Base-by-base conservation (phyloP, 768 basidiomycete genomes). In the Suillus cothurnatus region DNA sequence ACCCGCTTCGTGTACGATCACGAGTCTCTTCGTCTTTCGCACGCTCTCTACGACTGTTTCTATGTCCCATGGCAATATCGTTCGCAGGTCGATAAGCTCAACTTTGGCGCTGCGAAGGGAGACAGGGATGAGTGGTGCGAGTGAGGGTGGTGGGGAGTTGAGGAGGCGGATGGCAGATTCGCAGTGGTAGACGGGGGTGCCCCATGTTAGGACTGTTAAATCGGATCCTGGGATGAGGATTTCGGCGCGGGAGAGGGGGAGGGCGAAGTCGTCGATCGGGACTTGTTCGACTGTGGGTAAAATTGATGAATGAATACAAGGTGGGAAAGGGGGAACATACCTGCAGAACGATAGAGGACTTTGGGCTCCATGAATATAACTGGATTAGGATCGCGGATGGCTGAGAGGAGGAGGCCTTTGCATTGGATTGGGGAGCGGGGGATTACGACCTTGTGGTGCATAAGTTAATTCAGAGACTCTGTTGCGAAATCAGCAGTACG, bases 311-410 rank as follows among this genome's bases (percentile, higher is more conserved):
- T 70, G 67, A 19, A 60, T 17, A 8, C 23, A 36, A 19, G 52
- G 49, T 39, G 12, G 36, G 34, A 28, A 45, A 32, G 14, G 17
- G 56, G 21, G 61, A 64, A 64, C 28, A 58, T 69, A 91, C 91
- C 86, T 71, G 95, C 87, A 53, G 95, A 95, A 59, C 95, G 89
- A 74, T 98, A 98, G 17, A 98, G 80, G 64, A 97, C 86, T 80
- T 98, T 90, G 53, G 95, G 95, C 76, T 98, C 95, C 89, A 98
- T 93, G 76, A 98, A 94, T 52, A 98, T 87, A 17, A 95, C 92
- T 0, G 96, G 96, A 71, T 96, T 96, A 0, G 94, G 93, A 71
- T 98, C 95, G 41, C 95, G 87, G 62, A 98, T 94, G 0, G 94
- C 89, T 19, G 88, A 86, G 11, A 97, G 6, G 26, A 98, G 81